Base-by-base conservation (phyloP, 2,329 filamentous ascomycete species). In the Colletotrichum sp. region DNA sequence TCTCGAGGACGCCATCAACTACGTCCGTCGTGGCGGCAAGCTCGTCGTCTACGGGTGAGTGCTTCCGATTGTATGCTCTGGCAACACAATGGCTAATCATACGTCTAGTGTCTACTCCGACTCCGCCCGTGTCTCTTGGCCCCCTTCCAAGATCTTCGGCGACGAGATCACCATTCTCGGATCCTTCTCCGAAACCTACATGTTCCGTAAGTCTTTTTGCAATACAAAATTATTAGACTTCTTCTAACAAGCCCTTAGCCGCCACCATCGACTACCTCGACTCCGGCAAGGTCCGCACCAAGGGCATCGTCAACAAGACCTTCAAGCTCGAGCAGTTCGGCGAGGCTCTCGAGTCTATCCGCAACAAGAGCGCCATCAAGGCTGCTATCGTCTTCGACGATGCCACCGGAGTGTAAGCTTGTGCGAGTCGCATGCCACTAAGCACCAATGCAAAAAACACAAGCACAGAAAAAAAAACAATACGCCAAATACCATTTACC, bases 321-420 rank as follows among this genome's bases (percentile, higher is more conserved):
- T 95, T 92, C 86, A 92, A 89, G 85, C 87, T 95, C n/a, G 93
- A 95, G 81, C 89, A 95, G 82, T 95, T 92, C 89, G 91, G 87
- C 61, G 91, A 94, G 82, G 93, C 92, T 76, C 85, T 95, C 78
- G 91, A 94, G 83, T 89, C 91, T 73, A 94, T 95, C 87, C 91
- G 89, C 80, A 92, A 94, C 85, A 94, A 94, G 88, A 90, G 86
- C 69, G 93, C 93, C 75, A 94, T 95, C 82, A 95, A 95, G 88
- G 93, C 93, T 68, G 92, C 92, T 18, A 94, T 95, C 82, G 89
- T 92, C 62, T 94, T 94, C 80, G 92, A 94, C 77, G 91, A 89
- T 79, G 72, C 77, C 25, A 78, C 77, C 34, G 77, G 77, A 77
- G 77, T 78, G 75, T 78, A 77, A 77, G 69, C 68, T 65, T 76